Percentiles rank a stretch among this genome's conserved stretches.
These are phyloP conservation scores for Ustulina deusta DNA, from an alignment of 2,329 filamentous ascomycete species.

Conservation along the genomic window DNA sequence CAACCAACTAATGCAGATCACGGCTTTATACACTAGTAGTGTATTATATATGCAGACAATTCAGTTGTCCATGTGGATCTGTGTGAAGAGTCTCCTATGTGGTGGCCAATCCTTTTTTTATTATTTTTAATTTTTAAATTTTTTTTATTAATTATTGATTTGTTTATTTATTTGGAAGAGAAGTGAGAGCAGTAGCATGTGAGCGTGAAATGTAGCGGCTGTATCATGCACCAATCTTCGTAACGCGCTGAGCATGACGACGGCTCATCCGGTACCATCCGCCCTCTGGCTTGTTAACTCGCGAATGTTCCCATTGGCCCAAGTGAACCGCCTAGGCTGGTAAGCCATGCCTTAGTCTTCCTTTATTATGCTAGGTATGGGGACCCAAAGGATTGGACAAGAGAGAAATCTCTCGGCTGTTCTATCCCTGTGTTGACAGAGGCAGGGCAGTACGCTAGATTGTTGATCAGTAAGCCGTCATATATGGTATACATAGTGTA, in stretches of 20 bases:
- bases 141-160: no score
- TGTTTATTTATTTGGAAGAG: not conserved
- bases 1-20: not conserved
- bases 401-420: slow-evolving; percentile 17
- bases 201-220: slow-evolving; percentile 7
- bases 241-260: slow-evolving; percentile 8
- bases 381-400: slow-evolving; percentile 24
- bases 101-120: not conserved
- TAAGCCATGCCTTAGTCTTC: slow-evolving; percentile 22
- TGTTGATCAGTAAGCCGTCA: slow-evolving; percentile 6
- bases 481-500: no score
- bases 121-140: not conserved
- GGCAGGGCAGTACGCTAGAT: not conserved
- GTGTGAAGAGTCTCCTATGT: slow-evolving; percentile 1
- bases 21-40: not conserved
- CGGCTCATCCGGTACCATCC: slow-evolving; percentile 12
- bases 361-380: slow-evolving; percentile 27
- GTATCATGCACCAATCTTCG: slow-evolving; percentile 23
- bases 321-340: slow-evolving; percentile 5
- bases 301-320: slow-evolving; percentile 26
- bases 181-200: slow-evolving; percentile 6
- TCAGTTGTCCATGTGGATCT: not conserved
- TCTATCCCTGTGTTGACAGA: slow-evolving; percentile 20
- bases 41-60: not conserved
- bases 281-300: slow-evolving; percentile 5